Percentiles rank a stretch among this genome's conserved stretches.
Conservation (phyloP, 2,329 filamentous ascomycete species). For the Chrysoporthe cubensis region DNA sequence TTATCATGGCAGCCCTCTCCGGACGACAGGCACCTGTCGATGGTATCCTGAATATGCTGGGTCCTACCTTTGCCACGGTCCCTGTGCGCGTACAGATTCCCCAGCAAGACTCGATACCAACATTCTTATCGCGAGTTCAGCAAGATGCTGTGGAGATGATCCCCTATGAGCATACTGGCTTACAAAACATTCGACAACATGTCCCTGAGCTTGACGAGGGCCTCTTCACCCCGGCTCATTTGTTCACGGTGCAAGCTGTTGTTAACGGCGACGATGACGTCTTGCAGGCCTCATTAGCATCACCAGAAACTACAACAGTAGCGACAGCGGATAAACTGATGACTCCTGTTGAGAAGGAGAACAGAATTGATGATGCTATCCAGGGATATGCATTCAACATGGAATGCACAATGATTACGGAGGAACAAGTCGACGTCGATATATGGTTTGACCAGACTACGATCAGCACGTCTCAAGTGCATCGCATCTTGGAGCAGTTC, state of each 20-base stretch:
- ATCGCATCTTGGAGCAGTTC: background rate
- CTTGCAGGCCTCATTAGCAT: slow-evolving; percentile 34
- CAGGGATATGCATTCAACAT: slow-evolving; percentile 15
- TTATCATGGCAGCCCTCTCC: slow-evolving; percentile 14
- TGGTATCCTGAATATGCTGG: slow-evolving; percentile 18
- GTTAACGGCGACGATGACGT: slow-evolving; percentile 4
- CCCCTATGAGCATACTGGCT: slow-evolving; percentile 66
- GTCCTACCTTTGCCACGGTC: slow-evolving; percentile 58
- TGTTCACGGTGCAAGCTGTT: slow-evolving; percentile 32
- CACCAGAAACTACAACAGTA: background rate
- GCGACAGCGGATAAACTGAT: slow-evolving; percentile 38
- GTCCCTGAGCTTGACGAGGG: slow-evolving; percentile 49
- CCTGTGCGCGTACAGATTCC: slow-evolving; percentile 56
- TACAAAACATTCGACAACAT: slow-evolving; percentile 62
- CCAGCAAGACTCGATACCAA: slow-evolving; percentile 43
- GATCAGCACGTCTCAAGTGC: background rate
- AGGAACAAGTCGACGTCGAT: background rate
- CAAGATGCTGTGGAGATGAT: slow-evolving; percentile 58
- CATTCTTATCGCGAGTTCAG: slow-evolving; percentile 56
- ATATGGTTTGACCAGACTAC: background rate
- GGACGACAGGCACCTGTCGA: slow-evolving; percentile 21
- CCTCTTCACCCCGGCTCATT: background rate
- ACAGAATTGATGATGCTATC: slow-evolving; percentile 6
- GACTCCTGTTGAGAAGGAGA: slow-evolving; percentile 1
- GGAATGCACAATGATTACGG: slow-evolving; percentile 5